Evolutionary conservation across 495 filamentous ascomycete genomes (phyloP).

Genomic region (Penicillium tannophilum): DNA sequence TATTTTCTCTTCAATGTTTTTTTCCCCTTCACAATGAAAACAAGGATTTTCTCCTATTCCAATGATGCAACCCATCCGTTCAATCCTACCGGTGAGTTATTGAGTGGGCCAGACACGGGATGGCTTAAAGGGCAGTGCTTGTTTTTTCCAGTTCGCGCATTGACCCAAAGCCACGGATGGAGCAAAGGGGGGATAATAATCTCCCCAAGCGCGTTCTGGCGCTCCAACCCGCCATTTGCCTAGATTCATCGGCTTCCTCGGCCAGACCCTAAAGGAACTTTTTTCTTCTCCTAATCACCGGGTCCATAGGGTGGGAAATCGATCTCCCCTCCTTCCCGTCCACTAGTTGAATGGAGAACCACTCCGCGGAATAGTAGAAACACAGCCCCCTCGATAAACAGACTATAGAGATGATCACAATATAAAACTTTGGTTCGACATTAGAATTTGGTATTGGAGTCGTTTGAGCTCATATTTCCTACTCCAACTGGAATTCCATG

Average conservation of each 20-base stretch:
- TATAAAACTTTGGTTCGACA: constrained; percentile 3
- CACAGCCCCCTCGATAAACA: constrained; percentile 3
- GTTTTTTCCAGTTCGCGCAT: constrained; percentile 17
- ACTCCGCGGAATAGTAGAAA: neutral
- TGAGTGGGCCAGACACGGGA: constrained; percentile 29
- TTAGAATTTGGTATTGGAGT: constrained; percentile 2
- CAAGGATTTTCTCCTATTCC: neutral
- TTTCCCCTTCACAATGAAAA: neutral
- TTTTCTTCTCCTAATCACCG: neutral
- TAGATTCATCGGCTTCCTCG: constrained; percentile 9
- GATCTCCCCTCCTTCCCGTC: constrained; percentile 4
- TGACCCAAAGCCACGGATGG: constrained; percentile 6
- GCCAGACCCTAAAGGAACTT: constrained; percentile 5
- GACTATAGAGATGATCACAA: constrained; percentile 8
- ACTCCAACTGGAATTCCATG: neutral
- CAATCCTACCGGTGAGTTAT: constrained; percentile 22
- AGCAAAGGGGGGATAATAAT: neutral
- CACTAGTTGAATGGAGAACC: constrained; percentile 5
- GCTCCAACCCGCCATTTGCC: constrained; percentile 4
- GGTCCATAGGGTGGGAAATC: neutral
- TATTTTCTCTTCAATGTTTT: neutral
- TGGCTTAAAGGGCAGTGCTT: constrained; percentile 22
- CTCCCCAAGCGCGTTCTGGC: constrained; percentile 7
- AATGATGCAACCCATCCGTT: constrained; percentile 16
- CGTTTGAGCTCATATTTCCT: neutral